These are phyloP conservation scores for Millerozyma acaciae DNA, from an alignment of 805 yeast species.

Conservation along the genomic window DNA sequence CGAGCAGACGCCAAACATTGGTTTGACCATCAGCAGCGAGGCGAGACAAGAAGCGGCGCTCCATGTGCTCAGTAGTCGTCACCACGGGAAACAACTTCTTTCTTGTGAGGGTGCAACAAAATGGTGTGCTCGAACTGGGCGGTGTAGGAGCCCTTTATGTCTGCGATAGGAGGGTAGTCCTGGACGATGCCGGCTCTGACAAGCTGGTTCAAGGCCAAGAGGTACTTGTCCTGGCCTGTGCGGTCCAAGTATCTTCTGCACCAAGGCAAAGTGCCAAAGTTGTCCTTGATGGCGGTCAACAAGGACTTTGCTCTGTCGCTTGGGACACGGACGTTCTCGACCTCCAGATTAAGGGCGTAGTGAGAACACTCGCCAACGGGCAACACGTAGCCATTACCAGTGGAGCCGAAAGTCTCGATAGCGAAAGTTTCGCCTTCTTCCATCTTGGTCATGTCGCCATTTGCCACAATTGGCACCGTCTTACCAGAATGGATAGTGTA, in stretches of 20 bases:
- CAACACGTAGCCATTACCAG: slow-evolving; percentile 89
- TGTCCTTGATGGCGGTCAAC: slow-evolving; percentile 63
- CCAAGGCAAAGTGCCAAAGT: slow-evolving; percentile 94
- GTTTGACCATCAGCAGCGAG: too few relatives aligned
- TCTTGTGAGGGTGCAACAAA: slow-evolving; percentile 81
- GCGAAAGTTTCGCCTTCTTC: slow-evolving; percentile 99
- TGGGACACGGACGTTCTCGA: slow-evolving; percentile 39
- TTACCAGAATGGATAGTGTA: slow-evolving; percentile 91
- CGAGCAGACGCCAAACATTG: too few relatives aligned
- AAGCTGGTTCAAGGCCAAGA: slow-evolving; percentile 79
- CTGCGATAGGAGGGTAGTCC: slow-evolving; percentile 92
- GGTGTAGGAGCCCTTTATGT: slow-evolving; percentile 79
- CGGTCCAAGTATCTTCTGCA: slow-evolving; percentile 93
- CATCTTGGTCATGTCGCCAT: slow-evolving; percentile 93
- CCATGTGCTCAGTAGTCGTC: slow-evolving; percentile 81
- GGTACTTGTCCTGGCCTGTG: slow-evolving; percentile 85
- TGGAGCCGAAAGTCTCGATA: slow-evolving; percentile 95
- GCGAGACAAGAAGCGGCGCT: too few relatives aligned
- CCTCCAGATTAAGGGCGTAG: slow-evolving; percentile 63
- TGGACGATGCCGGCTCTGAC: slow-evolving; percentile 84
- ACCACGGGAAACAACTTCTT: slow-evolving; percentile 93
- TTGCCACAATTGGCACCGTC: slow-evolving; percentile 92
- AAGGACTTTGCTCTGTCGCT: slow-evolving; percentile 67
- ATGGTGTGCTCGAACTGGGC: slow-evolving; percentile 97
- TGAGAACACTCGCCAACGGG: slow-evolving; percentile 92